Percentiles rank a stretch among this genome's conserved stretches.
These are phyloP conservation scores for Apiotrichum gamsii DNA, from an alignment of 1,284 basidiomycete genomes.

Conservation along the genomic window DNA sequence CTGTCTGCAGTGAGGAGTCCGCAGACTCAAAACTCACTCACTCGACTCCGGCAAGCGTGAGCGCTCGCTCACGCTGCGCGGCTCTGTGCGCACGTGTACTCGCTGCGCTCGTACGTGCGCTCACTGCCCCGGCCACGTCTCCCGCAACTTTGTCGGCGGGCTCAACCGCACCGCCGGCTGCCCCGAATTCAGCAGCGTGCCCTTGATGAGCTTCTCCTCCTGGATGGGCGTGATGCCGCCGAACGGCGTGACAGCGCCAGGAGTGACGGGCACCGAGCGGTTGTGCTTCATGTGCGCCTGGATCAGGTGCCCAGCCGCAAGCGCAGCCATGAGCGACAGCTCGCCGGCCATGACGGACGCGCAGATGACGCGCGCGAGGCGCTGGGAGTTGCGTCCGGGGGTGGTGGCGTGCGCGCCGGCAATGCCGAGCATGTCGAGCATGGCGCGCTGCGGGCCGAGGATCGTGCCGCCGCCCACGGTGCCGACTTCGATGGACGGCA, in stretches of 20 bases:
- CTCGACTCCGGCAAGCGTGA: no score
- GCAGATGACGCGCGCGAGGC: slow-evolving; percentile 77
- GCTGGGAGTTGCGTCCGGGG: slow-evolving; percentile 80
- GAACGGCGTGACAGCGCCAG: slow-evolving; percentile 39
- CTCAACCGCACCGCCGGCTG: neutral
- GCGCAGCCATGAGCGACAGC: slow-evolving; percentile 75
- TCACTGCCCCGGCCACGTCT: slow-evolving; percentile 13
- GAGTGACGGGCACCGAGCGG: slow-evolving; percentile 41
- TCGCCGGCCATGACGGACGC: slow-evolving; percentile 93
- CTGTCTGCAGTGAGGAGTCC: no score
- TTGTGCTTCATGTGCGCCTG: slow-evolving; percentile 66
- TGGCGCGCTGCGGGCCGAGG: slow-evolving; percentile 76
- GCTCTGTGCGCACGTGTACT: no score
- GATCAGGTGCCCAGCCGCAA: slow-evolving; percentile 87
- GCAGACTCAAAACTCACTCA: no score
- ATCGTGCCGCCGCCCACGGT: slow-evolving; percentile 95
- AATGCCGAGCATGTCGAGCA: slow-evolving; percentile 87
- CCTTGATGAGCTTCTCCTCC: slow-evolving; percentile 22
- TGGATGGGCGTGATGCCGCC: slow-evolving; percentile 33
- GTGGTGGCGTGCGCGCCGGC: slow-evolving; percentile 73
- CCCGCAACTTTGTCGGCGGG: slow-evolving; percentile 7
- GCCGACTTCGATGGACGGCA: slow-evolving; percentile 95
- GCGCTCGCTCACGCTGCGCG: neutral
- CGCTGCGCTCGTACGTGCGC: no score
- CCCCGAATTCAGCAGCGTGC: slow-evolving; percentile 8